Conservation (phyloP, 1,284 basidiomycete genomes). For the Amylostereum areolatum region DNA sequence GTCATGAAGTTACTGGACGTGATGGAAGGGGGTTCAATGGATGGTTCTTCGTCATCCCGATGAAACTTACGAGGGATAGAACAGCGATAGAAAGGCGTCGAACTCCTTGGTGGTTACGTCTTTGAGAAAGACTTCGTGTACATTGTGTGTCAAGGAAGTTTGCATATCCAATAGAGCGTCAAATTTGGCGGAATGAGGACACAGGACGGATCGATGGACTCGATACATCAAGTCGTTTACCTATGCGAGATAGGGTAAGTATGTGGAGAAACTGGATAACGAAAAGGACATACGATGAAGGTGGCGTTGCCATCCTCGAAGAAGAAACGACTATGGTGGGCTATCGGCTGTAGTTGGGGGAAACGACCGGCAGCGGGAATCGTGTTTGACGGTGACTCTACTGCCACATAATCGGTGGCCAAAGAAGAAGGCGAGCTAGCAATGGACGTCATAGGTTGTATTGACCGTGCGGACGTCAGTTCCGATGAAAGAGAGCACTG, state of each 20-base stretch:
- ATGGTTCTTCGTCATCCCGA: background rate
- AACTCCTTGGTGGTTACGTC: constrained; percentile 7
- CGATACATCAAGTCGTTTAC: constrained; percentile 7
- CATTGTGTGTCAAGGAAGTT: background rate
- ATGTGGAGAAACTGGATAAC: background rate
- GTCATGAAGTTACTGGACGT: constrained; percentile 9
- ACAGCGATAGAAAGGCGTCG: constrained; percentile 10
- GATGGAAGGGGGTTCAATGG: background rate
- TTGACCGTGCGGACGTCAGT: no score
- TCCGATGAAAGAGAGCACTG: no score
- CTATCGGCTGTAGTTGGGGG: background rate
- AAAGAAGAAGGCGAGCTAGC: no score
- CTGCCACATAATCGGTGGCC: no score
- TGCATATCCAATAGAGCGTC: background rate
- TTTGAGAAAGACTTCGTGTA: constrained; percentile 1
- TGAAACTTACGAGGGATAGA: constrained; percentile 12
- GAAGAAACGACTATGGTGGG: constrained; percentile 3
- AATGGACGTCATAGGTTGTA: no score
- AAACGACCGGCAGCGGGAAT: no score
- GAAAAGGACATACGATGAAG: constrained; percentile 5
- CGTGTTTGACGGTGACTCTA: no score
- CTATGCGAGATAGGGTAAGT: background rate
- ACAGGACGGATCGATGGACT: constrained; percentile 10
- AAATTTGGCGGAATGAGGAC: constrained; percentile 9
- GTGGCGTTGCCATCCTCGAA: constrained; percentile 11